Evolutionary conservation across 345 rosid genomes (phyloP).

Genomic region (Geranium rotundifolium): DNA sequence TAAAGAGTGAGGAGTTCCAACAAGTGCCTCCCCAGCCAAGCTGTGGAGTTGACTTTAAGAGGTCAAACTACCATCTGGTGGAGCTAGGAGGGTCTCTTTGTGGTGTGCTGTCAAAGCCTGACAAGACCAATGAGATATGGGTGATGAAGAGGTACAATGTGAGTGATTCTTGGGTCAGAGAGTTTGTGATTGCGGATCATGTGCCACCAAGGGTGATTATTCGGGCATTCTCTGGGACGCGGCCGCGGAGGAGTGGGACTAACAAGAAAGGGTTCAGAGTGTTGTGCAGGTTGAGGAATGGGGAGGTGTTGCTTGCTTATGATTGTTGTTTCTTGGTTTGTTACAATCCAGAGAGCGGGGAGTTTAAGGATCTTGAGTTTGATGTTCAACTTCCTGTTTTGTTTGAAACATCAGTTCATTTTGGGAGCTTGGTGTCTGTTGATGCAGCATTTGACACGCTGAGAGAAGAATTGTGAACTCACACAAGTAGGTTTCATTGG

Average conservation of each 20-base stretch:
- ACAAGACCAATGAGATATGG: slow-evolving; percentile 12
- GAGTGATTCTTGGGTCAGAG: slow-evolving; percentile 12
- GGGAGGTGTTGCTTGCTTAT: slow-evolving; percentile 4
- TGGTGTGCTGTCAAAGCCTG: background rate
- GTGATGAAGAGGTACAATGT: slow-evolving; percentile 12
- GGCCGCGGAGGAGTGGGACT: slow-evolving; percentile 8
- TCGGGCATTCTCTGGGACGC: slow-evolving; percentile 2
- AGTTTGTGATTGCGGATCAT: slow-evolving; percentile 1
- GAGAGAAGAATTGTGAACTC: too few relatives aligned
- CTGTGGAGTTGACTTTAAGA: background rate
- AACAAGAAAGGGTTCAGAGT: slow-evolving; percentile 1
- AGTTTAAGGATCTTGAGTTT: slow-evolving; percentile 3
- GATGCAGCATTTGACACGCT: background rate
- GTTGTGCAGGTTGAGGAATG: slow-evolving; percentile 7
- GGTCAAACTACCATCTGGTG: slow-evolving; percentile 1
- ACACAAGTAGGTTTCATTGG: too few relatives aligned
- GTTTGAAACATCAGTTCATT: slow-evolving; percentile 9
- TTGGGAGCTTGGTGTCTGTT: slow-evolving; percentile 10
- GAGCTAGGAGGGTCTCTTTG: slow-evolving; percentile 9
- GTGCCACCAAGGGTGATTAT: slow-evolving; percentile 7
- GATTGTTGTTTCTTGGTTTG: slow-evolving; percentile 3
- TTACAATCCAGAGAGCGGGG: slow-evolving; percentile 8
- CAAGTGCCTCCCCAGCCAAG: too few relatives aligned
- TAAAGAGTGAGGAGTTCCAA: too few relatives aligned
- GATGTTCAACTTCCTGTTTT: slow-evolving; percentile 9